These are phyloP conservation scores for Didymella pomorum DNA, from an alignment of 2,329 filamentous ascomycete genomes.

Conservation along the genomic window DNA sequence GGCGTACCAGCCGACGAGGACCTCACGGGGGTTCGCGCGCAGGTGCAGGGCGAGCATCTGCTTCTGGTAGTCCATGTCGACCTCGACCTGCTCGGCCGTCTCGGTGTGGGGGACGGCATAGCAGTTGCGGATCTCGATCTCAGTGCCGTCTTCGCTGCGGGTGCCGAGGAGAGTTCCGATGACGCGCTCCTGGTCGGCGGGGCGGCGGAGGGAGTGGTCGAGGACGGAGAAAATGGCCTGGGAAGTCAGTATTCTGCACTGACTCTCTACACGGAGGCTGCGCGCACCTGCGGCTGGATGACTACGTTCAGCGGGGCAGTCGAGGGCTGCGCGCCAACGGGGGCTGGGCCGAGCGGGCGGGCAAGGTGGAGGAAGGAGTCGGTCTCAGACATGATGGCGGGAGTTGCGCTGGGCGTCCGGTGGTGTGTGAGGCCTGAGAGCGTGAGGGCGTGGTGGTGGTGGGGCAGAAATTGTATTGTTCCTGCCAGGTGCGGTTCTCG, in stretches of 20 bases:
- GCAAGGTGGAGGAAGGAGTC: conserved; percentile 95
- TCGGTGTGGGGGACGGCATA: conserved; percentile 99
- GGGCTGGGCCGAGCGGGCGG: conserved; percentile 84
- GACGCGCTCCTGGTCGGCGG: conserved; percentile 91
- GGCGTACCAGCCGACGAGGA: conserved; percentile 97
- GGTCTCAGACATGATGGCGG: conserved; percentile 76
- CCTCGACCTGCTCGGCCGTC: conserved; percentile 97
- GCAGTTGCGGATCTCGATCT: conserved; percentile 93
- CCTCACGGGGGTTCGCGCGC: conserved; percentile 91
- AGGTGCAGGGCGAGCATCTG: conserved; percentile 96
- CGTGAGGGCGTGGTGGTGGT: conserved; percentile 27
- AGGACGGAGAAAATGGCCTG: conserved; percentile 72
- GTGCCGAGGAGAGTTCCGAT: conserved; percentile 95
- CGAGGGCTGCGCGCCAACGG: conserved; percentile 79
- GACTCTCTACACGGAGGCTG: conserved; percentile 1
- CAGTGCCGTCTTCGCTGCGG: conserved; percentile 94
- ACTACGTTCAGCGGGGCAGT: conserved; percentile 92
- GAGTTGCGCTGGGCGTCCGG: conserved; percentile 21
- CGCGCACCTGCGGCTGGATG: conserved; percentile 87
- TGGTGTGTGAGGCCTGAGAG: conserved; percentile 19
- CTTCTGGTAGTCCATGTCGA: conserved; percentile 99
- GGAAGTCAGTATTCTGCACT: conserved; percentile 10
- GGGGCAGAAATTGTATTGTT: conserved; percentile 25
- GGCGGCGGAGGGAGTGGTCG: conserved; percentile 93
- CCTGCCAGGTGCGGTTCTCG: conserved; percentile 22